Evolutionary conservation across 768 basidiomycete species (phyloP), one percentile per base, ranked within the genome.

Genomic region (Psilocybe azurescens): DNA sequence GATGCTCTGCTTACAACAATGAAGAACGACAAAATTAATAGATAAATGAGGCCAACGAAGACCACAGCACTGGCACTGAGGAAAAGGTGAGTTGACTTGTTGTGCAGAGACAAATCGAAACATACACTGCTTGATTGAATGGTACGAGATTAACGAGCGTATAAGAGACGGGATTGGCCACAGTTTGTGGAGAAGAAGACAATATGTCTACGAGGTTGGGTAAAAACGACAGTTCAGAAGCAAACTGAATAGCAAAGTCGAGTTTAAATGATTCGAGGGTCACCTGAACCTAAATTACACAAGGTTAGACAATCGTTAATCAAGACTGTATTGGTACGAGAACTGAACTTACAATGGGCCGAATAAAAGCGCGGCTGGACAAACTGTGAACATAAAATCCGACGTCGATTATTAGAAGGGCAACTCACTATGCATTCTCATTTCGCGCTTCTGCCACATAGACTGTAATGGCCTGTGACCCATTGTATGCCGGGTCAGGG

Each of bases 91-190:
- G 18, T 41, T 18, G 14, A 10, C 38, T 18, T 54, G n/a, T 39
- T 33, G 30, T 44, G 8, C 5, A 46, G 32, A n/a, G 8, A 39
- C 32, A 47, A 29, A 53, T 5, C 24, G 49, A 33, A 11, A 74
- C 86, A n/a, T 79, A 89, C 87, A 84, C 85, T 36, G 87, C 82
- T 18, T 83, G 72, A 66, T 88, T 80, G 61, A 89, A 90, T 0
- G 89, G 87, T 38, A 81, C 73, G 1, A 86, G 67, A 62, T 90
- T 89, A 48, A 76, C 58, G 32, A 85, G 62, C 1, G 70, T 80
- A 63, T 81, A 88, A 14, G 69, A 75, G 3, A 88, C 66, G 0
- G 89, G 87, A 10, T 73, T 66, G 2, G 78, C 73, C 33, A 90
- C 69, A 1, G 85, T 78, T 56, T 78, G 75, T 0, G 89, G 88